Evolutionary conservation across 140 eudicot genomes (phyloP).

Genomic region (Senecio squalidus): DNA sequence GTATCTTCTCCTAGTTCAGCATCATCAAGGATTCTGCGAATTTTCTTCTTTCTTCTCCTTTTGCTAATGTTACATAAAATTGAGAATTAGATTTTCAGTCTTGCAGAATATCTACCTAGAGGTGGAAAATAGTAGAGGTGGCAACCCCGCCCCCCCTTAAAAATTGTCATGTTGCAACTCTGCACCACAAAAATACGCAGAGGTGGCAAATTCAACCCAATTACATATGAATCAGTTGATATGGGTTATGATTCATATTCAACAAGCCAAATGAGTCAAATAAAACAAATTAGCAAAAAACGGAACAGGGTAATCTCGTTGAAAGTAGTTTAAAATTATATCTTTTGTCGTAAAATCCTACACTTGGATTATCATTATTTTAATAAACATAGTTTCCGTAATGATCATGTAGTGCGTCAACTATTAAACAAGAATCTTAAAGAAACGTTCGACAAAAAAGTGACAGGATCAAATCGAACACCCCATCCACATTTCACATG

Average conservation of each 20-base stretch:
- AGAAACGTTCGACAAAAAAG: no score
- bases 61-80: conserved; percentile 27
- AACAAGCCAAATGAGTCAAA: neutral
- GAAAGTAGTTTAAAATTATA: neutral
- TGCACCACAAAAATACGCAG: no score
- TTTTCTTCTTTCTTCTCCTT: conserved; percentile 68
- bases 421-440: no score
- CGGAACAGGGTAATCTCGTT: neutral
- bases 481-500: neutral
- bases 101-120: neutral
- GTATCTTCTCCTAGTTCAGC: conserved; percentile 98
- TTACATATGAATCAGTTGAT: neutral
- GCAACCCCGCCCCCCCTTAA: no score
- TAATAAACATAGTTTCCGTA: no score
- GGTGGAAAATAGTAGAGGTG: no score
- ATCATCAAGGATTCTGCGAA: conserved; percentile 93
- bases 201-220: neutral
- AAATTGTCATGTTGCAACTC: no score
- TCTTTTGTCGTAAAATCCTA: no score
- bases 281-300: neutral
- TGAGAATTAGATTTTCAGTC: neutral
- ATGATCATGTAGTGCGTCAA: no score
- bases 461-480: no score
- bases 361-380: neutral
- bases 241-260: neutral